Evolutionary conservation across 176 grass and related monocot species (phyloP).

Genomic region (Eragrostis nindensis): DNA sequence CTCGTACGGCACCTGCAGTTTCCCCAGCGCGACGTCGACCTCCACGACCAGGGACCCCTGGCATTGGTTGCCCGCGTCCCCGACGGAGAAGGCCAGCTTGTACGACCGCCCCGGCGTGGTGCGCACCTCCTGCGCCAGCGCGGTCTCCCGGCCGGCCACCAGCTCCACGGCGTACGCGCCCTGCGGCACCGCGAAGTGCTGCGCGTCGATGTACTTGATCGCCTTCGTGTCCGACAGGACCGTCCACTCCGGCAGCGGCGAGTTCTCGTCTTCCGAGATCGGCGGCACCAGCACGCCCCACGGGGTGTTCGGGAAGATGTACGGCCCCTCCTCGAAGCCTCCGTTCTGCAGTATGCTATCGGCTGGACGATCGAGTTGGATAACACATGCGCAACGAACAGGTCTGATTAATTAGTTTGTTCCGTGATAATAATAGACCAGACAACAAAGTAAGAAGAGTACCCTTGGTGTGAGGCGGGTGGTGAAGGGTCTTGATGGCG

Average conservation of each 20-base stretch:
- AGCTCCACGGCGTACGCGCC: constrained; percentile 65
- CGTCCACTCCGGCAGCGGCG: constrained; percentile 66
- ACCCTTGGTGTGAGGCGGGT: constrained; percentile 29
- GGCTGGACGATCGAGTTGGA: neutral
- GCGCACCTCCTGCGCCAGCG: constrained; percentile 56
- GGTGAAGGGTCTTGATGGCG: constrained; percentile 38
- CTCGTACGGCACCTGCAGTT: constrained; percentile 27
- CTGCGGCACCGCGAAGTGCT: constrained; percentile 52
- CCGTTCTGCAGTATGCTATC: constrained; percentile 48
- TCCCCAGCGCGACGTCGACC: constrained; percentile 51
- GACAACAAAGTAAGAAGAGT: neutral
- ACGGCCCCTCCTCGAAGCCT: constrained; percentile 63
- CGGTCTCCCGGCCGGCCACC: constrained; percentile 56
- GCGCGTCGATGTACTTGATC: constrained; percentile 59
- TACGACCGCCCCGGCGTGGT: constrained; percentile 46
- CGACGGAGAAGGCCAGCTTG: constrained; percentile 54
- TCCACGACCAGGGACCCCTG: constrained; percentile 30
- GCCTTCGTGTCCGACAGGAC: constrained; percentile 60
- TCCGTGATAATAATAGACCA: neutral
- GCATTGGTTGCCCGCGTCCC: constrained; percentile 58
- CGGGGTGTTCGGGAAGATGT: constrained; percentile 43
- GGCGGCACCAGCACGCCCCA: constrained; percentile 69
- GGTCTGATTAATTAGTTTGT: neutral
- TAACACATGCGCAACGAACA: no score
- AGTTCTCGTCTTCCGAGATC: constrained; percentile 41